Percentiles rank a stretch among this genome's conserved stretches.
Evolutionary conservation across 805 yeast genomes (phyloP).

Genomic region (Saccharomycopsis olivae): DNA sequence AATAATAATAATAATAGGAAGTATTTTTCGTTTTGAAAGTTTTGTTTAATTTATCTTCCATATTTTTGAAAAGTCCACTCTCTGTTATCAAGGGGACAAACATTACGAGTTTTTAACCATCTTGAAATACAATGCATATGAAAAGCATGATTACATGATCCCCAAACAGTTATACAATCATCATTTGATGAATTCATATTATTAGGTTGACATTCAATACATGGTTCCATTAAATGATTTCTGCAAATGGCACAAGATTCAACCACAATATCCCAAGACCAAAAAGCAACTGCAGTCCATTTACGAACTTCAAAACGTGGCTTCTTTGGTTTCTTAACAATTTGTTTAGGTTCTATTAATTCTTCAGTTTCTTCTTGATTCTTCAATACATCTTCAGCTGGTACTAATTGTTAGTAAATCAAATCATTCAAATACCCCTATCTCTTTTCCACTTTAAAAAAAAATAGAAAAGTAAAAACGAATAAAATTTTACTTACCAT

Average conservation of each 20-base stretch:
- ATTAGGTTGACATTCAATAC: constrained; percentile 92
- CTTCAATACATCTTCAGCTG: too few relatives aligned
- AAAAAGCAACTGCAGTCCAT: constrained; percentile 99
- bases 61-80: constrained; percentile 77
- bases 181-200: constrained; percentile 49
- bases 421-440: background rate
- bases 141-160: constrained; percentile 95
- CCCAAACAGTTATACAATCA: constrained; percentile 95
- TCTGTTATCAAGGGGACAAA: constrained; percentile 91
- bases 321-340: constrained; percentile 26
- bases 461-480: too few relatives aligned
- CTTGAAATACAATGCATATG: constrained; percentile 93
- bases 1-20: too few relatives aligned
- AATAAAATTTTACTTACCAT: too few relatives aligned
- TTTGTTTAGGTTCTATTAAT: too few relatives aligned
- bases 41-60: constrained; percentile 50
- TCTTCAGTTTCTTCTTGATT: too few relatives aligned
- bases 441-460: too few relatives aligned
- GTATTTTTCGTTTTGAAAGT: too few relatives aligned
- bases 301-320: constrained; percentile 87
- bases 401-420: background rate
- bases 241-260: constrained; percentile 98
- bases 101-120: constrained; percentile 92
- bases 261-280: constrained; percentile 97
- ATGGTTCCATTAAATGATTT: constrained; percentile 96